A percentile compares a stretch with the other conserved stretches of the same genome.
Conservation (phyloP, 306 rosid species). For the Quillaja saponaria region DNA sequence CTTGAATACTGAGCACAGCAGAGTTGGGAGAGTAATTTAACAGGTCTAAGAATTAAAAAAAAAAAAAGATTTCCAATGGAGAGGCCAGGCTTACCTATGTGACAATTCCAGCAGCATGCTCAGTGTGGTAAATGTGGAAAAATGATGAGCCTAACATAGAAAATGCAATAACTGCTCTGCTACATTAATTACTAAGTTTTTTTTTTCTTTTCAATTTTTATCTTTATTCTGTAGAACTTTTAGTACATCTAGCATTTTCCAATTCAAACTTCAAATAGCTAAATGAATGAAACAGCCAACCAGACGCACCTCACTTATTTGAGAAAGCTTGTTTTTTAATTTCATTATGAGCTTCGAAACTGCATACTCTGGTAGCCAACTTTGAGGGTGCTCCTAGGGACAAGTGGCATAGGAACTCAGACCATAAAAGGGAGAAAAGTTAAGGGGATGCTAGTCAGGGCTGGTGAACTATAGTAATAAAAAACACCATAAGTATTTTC, state of each 20-base stretch:
- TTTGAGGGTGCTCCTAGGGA: slow-evolving; percentile 93
- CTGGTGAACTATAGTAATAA: not conserved
- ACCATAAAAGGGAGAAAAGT: slow-evolving; percentile 7
- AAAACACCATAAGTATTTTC: not conserved
- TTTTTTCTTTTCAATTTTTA: no score
- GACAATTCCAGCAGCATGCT: no score
- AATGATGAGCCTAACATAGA: no score
- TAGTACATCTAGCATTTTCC: slow-evolving; percentile 1
- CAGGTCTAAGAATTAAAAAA: no score
- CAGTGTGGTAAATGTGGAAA: no score
- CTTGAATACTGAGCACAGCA: no score
- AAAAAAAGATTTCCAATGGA: no score
- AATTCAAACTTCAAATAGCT: slow-evolving; percentile 13
- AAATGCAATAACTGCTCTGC: no score
- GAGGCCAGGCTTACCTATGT: no score
- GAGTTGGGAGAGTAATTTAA: no score
- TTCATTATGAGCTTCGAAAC: slow-evolving; percentile 84
- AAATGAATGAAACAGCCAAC: slow-evolving; percentile 24
- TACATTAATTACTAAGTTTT: no score
- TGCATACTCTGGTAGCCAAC: slow-evolving; percentile 91
- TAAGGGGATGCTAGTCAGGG: not conserved
- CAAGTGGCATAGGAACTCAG: slow-evolving; percentile 83
- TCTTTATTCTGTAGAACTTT: no score
- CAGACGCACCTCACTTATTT: slow-evolving; percentile 84
- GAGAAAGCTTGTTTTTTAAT: slow-evolving; percentile 91